Conservation (phyloP, 306 rosid genomes). For the Sesbania bispinosa region DNA sequence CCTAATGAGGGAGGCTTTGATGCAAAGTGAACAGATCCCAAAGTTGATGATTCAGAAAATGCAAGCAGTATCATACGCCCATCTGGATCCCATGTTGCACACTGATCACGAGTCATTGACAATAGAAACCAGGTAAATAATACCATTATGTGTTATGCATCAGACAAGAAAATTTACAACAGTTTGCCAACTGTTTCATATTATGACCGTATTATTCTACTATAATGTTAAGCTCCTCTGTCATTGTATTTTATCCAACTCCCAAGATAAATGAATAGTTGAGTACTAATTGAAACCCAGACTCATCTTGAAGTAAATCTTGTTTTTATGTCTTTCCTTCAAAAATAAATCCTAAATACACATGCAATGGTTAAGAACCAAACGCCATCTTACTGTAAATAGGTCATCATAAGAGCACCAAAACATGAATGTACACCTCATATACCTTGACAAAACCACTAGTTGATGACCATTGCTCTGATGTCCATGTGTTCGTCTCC, state of each 20-base stretch:
- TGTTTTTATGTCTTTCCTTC: neutral
- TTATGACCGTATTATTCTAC: neutral
- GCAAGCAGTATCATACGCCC: constrained; percentile 89
- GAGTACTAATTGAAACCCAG: neutral
- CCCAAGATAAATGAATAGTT: neutral
- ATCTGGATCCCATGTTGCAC: constrained; percentile 97
- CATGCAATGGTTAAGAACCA: neutral
- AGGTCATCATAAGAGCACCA: neutral
- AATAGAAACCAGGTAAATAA: constrained; percentile 13
- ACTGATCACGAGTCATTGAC: constrained; percentile 46
- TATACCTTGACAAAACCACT: constrained; percentile 88
- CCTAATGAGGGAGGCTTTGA: constrained; percentile 96
- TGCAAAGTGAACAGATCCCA: constrained; percentile 94
- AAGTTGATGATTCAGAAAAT: constrained; percentile 74
- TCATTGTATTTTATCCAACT: neutral
- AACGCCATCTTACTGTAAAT: neutral
- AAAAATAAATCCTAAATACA: neutral
- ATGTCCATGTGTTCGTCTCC: constrained; percentile 97
- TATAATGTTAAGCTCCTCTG: neutral
- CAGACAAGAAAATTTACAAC: constrained; percentile 4
- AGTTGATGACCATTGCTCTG: constrained; percentile 87
- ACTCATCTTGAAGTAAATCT: neutral
- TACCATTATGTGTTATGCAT: neutral
- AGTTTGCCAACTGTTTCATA: neutral
- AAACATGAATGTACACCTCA: constrained; percentile 17